Evolutionary conservation across 306 rosid genomes (phyloP), one percentile per base, ranked within the genome.

Genomic region (Glycine soja): DNA sequence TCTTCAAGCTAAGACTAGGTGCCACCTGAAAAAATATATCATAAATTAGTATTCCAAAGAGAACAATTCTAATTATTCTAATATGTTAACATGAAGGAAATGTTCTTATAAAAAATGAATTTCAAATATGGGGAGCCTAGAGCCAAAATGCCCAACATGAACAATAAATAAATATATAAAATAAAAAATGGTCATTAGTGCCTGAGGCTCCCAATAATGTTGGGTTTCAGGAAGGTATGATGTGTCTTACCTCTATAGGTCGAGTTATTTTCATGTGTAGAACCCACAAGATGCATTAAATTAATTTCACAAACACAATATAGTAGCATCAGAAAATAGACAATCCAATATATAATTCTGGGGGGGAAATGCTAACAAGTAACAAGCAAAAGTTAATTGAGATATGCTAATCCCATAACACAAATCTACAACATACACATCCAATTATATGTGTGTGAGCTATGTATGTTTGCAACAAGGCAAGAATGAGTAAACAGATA

Each of bases 1-100:
- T 87, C 86, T 95, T 95, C 86, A 91, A 65, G 86, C 84, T 87
- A 85, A 91, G 83, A 84, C 74, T 72, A 46, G 99, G 93, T 65
- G 89, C 87, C 67, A 82, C 99, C 99, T 95, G 85, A 83, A 79
- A 80, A 57, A 62, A 38, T 38, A 62, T 47, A 80, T 46, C 45
- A 74, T 52, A 52, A 81, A 77, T 66, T 68, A 78, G 78, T 70
- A 63, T 80, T 68, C 65, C 78, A 59, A 38, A 48, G 46, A 34
- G 59, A 47, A 70, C 45, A 56, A 62, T 32, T 53, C 70, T 19
- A 62, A 48, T 32, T 57, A 79, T n/a, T 57, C 46, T 79, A 52
- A 57, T 46, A 80, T 8, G 13, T 59, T 70, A 48, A 8, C 74
- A 69, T 51, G 65, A 70, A 62, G 48, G 14, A 59, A 59, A 80